A percentile compares a stretch with the other conserved stretches of the same genome.
phyloP scores from a whole-genome alignment of 2,329 filamentous ascomycete species.

The Fusarium pseudonygamai region DNA sequence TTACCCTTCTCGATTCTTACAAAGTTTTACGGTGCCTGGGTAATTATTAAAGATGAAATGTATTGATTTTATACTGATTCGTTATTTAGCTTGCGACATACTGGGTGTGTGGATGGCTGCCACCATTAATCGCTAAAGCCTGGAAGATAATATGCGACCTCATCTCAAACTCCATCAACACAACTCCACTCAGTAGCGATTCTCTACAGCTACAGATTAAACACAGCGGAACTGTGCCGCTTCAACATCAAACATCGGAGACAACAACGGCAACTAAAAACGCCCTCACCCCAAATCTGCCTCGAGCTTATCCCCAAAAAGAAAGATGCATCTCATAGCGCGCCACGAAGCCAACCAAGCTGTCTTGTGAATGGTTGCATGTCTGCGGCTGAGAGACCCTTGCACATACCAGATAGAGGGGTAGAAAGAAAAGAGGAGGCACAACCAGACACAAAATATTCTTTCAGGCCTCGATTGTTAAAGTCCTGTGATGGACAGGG shows the following conservation, averaged over 20 bases:
- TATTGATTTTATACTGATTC: background rate
- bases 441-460: background rate
- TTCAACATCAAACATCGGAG: background rate
- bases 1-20: background rate
- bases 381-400: conserved; percentile 30
- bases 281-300: conserved; percentile 6
- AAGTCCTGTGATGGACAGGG: conserved; percentile 15
- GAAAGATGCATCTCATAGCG: conserved; percentile 16
- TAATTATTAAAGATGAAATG: background rate
- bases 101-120: background rate
- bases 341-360: conserved; percentile 7
- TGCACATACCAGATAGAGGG: conserved; percentile 8
- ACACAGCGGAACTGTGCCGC: background rate
- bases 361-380: conserved; percentile 14
- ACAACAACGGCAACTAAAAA: background rate
- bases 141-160: background rate
- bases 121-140: background rate
- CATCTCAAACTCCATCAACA: background rate
- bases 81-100: background rate
- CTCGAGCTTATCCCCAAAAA: conserved; percentile 11
- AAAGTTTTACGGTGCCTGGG: background rate
- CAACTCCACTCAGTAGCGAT: no score
- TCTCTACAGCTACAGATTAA: background rate
- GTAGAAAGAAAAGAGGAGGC: conserved; percentile 10
- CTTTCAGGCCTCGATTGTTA: conserved; percentile 1